A percentile compares a stretch with the other conserved stretches of the same genome.
Conservation (phyloP, 345 rosid genomes). For the Pugionium dolabratum region DNA sequence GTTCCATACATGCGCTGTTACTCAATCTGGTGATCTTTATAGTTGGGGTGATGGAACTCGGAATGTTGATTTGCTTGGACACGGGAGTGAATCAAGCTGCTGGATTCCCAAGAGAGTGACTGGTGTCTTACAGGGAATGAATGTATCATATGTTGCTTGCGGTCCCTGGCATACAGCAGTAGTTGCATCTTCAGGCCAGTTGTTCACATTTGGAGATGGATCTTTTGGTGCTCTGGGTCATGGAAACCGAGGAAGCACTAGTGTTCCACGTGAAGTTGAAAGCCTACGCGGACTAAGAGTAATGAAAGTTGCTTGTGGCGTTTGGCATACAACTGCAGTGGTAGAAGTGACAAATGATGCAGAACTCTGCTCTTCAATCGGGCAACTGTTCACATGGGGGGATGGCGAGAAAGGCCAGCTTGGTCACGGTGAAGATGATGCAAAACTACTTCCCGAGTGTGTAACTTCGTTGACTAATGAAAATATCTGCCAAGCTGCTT, state of each 20-base stretch:
- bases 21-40: constrained; percentile 77
- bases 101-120: constrained; percentile 79
- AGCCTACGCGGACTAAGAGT: constrained; percentile 56
- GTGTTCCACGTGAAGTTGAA: constrained; percentile 75
- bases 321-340: constrained; percentile 92
- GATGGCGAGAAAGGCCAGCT: constrained; percentile 73
- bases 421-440: constrained; percentile 70
- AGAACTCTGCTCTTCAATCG: constrained; percentile 44
- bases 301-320: constrained; percentile 76
- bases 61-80: constrained; percentile 70
- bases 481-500: constrained; percentile 61
- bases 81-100: constrained; percentile 71
- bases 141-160: constrained; percentile 63
- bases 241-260: constrained; percentile 63
- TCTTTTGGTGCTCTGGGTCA: constrained; percentile 88
- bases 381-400: constrained; percentile 87
- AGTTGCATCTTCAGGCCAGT: constrained; percentile 66
- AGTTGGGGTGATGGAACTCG: constrained; percentile 90
- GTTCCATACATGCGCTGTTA: constrained; percentile 79
- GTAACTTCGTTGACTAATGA: constrained; percentile 50
- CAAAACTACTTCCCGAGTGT: constrained; percentile 62
- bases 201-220: constrained; percentile 97
- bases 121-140: constrained; percentile 57
- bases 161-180: constrained; percentile 92
- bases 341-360: constrained; percentile 52